Conservation (phyloP, 352 stramenopile genomes). For the Pythium rhizo-oryzae region DNA sequence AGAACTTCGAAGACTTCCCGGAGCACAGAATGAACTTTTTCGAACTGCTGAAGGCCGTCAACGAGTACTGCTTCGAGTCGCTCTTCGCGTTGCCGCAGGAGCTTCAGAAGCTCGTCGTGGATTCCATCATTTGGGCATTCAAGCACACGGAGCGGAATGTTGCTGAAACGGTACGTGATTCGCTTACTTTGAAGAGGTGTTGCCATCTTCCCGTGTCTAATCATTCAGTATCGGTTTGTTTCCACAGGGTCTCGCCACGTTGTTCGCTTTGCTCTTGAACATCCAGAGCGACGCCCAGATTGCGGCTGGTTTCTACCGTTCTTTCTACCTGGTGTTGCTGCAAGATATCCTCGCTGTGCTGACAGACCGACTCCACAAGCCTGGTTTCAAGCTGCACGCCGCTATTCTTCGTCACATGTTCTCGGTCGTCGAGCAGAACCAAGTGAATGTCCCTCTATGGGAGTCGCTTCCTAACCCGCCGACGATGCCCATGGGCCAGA, state of each 20-base stretch:
- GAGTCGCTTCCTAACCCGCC: constrained; percentile 85
- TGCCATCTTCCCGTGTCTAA: neutral
- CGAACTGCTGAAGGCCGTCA: constrained; percentile 96
- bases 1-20: constrained; percentile 99
- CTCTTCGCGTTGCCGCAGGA: constrained; percentile 97
- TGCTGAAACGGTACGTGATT: constrained; percentile 87
- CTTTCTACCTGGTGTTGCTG: constrained; percentile 94
- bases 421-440: constrained; percentile 95
- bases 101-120: constrained; percentile 99
- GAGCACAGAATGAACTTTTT: constrained; percentile 99
- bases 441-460: constrained; percentile 96
- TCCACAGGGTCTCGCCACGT: constrained; percentile 93
- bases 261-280: constrained; percentile 97
- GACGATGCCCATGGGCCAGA: constrained; percentile 62
- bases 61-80: constrained; percentile 96
- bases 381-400: constrained; percentile 98
- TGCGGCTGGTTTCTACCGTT: constrained; percentile 97
- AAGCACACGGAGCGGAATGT: constrained; percentile 99
- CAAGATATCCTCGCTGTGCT: constrained; percentile 98
- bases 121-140: constrained; percentile 99
- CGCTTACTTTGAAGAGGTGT: neutral
- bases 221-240: neutral
- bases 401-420: constrained; percentile 98
- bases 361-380: constrained; percentile 99
- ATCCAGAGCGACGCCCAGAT: constrained; percentile 95